Conservation (phyloP, 2,329 filamentous ascomycete genomes). For the Fusarium sp. region DNA sequence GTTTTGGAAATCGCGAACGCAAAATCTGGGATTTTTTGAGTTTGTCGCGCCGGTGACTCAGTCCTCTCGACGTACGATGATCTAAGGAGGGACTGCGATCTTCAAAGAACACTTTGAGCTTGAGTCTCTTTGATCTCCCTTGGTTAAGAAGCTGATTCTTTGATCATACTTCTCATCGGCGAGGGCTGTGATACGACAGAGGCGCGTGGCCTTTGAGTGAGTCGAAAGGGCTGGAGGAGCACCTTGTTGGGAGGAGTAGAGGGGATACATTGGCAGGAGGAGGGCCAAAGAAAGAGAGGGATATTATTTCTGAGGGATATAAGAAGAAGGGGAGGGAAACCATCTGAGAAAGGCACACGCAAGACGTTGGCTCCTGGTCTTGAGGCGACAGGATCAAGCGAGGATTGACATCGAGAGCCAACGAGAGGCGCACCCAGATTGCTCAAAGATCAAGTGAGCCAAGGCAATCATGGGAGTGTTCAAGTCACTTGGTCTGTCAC, state of each 20-base stretch:
- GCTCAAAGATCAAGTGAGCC: neutral
- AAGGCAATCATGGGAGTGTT: constrained; percentile 41
- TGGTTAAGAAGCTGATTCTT: neutral
- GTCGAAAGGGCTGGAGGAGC: neutral
- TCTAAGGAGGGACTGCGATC: neutral
- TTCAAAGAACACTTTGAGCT: neutral
- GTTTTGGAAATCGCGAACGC: neutral
- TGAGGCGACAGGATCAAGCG: neutral
- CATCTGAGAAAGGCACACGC: neutral
- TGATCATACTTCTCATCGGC: neutral
- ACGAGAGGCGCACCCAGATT: constrained; percentile 1
- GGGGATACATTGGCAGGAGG: neutral
- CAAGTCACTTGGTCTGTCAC: constrained; percentile 47
- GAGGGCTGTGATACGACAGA: constrained; percentile 9
- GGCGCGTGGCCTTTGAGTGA: neutral
- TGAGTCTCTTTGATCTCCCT: neutral
- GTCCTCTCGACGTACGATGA: constrained; percentile 5
- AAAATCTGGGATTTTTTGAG: neutral
- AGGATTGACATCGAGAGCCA: neutral
- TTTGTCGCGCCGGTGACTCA: constrained; percentile 1
- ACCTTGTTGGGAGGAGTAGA: constrained; percentile 2
- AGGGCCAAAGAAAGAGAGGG: neutral
- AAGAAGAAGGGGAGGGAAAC: neutral
- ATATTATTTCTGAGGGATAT: no score
- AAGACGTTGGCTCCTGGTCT: neutral